Evolutionary conservation across 306 rosid genomes (phyloP).

Genomic region (Dicorynia guianensis): DNA sequence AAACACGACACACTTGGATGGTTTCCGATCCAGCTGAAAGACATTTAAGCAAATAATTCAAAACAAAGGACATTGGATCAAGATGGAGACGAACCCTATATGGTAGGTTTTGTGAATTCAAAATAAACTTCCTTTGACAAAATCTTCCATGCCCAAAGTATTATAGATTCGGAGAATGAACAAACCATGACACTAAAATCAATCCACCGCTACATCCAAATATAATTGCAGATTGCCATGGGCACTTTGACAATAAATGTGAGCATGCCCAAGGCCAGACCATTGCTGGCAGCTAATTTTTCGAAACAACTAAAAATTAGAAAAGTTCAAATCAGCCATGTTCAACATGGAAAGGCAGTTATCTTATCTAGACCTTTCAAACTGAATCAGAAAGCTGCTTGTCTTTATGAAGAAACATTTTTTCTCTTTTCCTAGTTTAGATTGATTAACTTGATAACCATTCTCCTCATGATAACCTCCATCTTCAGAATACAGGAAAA

Average conservation of each 20-base stretch:
- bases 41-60: constrained; percentile 36
- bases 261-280: constrained; percentile 5
- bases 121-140: background rate
- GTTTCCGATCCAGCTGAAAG: constrained; percentile 91
- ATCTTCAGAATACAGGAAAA: constrained; percentile 14
- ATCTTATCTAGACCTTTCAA: background rate
- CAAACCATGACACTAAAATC: background rate
- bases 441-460: background rate
- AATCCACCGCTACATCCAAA: constrained; percentile 10
- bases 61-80: constrained; percentile 21
- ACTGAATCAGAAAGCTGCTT: constrained; percentile 7
- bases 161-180: constrained; percentile 14
- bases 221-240: background rate
- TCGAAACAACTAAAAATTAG: background rate
- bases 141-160: background rate
- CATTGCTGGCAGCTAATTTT: background rate
- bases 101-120: background rate
- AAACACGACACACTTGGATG: constrained; percentile 93
- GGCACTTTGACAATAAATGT: background rate
- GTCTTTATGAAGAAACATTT: background rate
- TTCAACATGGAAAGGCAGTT: constrained; percentile 7
- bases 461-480: constrained; percentile 2
- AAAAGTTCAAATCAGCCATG: constrained; percentile 9
- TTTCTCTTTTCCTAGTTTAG: background rate
- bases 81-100: background rate